Percentiles rank a stretch among this genome's conserved stretches.
phyloP scores from a whole-genome alignment of 345 rosid genomes.

The Anacardium occidentale region DNA sequence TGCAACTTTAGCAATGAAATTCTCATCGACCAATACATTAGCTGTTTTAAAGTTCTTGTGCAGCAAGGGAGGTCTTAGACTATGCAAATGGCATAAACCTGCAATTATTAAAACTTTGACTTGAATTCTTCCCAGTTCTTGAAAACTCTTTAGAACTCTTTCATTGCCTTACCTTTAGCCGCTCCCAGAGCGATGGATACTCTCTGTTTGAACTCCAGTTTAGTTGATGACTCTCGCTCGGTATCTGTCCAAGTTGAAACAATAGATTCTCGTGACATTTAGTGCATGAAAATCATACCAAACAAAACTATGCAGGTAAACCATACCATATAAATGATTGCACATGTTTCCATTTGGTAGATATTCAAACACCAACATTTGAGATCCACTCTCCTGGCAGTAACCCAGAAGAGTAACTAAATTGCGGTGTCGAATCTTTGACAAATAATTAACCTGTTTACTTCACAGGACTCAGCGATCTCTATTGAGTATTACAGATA shows the following conservation, averaged over 20 bases:
- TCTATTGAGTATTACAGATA: not conserved
- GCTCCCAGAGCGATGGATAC: constrained; percentile 62
- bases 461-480: not conserved
- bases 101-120: constrained; percentile 23
- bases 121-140: too few species aligned
- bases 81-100: constrained; percentile 62
- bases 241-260: constrained; percentile 32
- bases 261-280: not conserved
- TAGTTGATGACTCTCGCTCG: constrained; percentile 36
- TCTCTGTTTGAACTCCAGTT: constrained; percentile 64
- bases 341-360: constrained; percentile 59
- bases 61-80: constrained; percentile 53
- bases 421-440: constrained; percentile 57
- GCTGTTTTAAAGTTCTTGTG: constrained; percentile 71
- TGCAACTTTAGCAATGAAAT: constrained; percentile 60
- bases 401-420: constrained; percentile 61
- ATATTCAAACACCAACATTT: constrained; percentile 59
- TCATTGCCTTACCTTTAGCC: constrained; percentile 54
- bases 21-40: constrained; percentile 67
- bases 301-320: not conserved
- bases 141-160: not conserved
- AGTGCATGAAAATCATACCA: constrained; percentile 3
- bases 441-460: constrained; percentile 47
- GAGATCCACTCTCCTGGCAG: constrained; percentile 50
- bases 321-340: constrained; percentile 57